Conservation (phyloP, 768 basidiomycete species). For the Mycena sanguinolenta region DNA sequence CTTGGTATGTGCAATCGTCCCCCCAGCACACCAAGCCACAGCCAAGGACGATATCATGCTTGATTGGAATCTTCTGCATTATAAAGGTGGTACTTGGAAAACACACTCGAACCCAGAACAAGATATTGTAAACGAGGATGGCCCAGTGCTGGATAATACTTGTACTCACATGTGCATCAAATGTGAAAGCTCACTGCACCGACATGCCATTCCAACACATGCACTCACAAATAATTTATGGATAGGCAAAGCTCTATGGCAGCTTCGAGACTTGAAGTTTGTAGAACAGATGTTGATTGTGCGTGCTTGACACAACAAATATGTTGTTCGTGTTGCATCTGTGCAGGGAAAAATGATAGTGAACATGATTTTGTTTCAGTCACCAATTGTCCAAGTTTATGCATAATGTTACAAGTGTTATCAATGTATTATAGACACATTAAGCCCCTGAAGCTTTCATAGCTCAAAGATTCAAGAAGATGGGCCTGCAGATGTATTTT, state of each 20-base stretch:
- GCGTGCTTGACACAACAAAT: constrained; percentile 42
- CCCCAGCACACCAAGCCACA: not conserved
- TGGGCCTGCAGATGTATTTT: no score
- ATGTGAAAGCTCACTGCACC: not conserved
- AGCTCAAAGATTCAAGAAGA: no score
- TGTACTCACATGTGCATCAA: not conserved
- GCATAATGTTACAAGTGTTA: no score
- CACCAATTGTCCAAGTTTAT: constrained; percentile 41
- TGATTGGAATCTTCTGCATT: not conserved
- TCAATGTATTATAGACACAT: no score
- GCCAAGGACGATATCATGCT: not conserved
- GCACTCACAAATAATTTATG: not conserved
- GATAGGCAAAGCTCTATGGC: not conserved
- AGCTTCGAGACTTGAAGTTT: constrained; percentile 36
- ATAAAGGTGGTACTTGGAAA: not conserved
- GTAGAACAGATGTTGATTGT: constrained; percentile 45
- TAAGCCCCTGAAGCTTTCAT: no score
- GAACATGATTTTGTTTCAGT: constrained; percentile 43
- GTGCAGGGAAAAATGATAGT: constrained; percentile 44
- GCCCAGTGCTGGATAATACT: not conserved
- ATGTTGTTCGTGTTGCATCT: constrained; percentile 42
- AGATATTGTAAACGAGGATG: not conserved
- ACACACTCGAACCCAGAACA: not conserved
- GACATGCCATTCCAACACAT: not conserved
- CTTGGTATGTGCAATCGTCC: not conserved